These are phyloP conservation scores for Aspergillus carbonarius DNA, from an alignment of 2,329 filamentous ascomycete genomes.

Conservation along the genomic window DNA sequence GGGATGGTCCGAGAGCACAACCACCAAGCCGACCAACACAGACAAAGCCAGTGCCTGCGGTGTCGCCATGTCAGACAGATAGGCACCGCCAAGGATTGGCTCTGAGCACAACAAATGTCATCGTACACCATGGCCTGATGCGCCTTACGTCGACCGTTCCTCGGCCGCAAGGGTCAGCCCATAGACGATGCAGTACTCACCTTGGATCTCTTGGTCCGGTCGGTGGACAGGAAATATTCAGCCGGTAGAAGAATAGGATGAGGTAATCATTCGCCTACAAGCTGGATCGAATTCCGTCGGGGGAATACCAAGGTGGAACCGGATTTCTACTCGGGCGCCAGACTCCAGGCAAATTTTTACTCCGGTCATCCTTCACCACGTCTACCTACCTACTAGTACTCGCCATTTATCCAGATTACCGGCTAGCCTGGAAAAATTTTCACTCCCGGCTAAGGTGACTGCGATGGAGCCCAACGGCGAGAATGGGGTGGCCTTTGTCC, in stretches of 20 bases:
- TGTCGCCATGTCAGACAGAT: neutral
- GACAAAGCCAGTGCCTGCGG: neutral
- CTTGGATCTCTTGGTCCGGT: neutral
- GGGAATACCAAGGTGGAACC: neutral
- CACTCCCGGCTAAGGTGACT: neutral
- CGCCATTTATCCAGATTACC: neutral
- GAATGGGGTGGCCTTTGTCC: neutral
- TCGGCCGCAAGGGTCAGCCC: slow-evolving; percentile 7
- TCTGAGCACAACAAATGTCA: slow-evolving; percentile 2
- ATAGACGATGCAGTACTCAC: neutral
- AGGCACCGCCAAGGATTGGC: neutral
- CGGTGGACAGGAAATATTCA: neutral
- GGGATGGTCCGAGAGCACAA: neutral
- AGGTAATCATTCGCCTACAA: neutral
- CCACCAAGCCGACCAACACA: neutral
- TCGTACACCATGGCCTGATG: neutral
- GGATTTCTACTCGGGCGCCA: neutral
- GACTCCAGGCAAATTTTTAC: neutral
- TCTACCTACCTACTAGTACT: too few species aligned
- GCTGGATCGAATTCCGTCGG: neutral
- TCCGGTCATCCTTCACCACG: neutral
- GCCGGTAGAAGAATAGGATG: neutral
- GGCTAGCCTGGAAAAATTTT: neutral
- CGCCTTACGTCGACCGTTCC: neutral
- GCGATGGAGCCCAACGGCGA: neutral